These are phyloP conservation scores for Vaccinium myrtillus DNA, from an alignment of 148 eudicot species.

Conservation along the genomic window DNA sequence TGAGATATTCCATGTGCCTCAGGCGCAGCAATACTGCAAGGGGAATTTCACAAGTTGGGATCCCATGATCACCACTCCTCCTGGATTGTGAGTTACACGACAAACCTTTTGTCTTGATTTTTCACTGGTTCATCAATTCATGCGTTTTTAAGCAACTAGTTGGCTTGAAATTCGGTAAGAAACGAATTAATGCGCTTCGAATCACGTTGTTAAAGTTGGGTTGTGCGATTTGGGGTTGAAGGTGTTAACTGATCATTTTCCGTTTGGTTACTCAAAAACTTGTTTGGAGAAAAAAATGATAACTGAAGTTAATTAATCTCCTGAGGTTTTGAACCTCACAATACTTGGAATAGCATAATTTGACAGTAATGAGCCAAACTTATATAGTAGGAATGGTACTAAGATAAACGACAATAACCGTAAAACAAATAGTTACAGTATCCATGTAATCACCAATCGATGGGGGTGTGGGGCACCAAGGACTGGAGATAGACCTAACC, in stretches of 20 bases:
- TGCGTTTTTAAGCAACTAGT: background rate
- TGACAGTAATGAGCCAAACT: background rate
- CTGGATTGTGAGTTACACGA: conserved; percentile 62
- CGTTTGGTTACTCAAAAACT: background rate
- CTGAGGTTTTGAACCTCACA: background rate
- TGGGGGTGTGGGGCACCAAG: background rate
- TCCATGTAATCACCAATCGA: background rate
- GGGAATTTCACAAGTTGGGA: conserved; percentile 89
- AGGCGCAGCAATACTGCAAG: conserved; percentile 81
- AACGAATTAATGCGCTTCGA: background rate
- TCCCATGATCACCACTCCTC: conserved; percentile 99
- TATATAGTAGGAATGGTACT: background rate
- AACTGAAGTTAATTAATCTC: too few relatives aligned
- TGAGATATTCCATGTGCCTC: conserved; percentile 94
- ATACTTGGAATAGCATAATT: background rate
- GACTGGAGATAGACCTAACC: background rate
- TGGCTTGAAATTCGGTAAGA: background rate
- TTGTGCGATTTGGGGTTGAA: background rate
- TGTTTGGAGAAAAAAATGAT: background rate
- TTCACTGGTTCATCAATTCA: background rate
- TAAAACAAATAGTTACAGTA: background rate
- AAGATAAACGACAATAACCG: background rate
- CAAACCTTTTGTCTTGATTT: background rate
- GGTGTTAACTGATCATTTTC: too few relatives aligned
- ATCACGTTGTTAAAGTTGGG: background rate